These are phyloP conservation scores for Xylaria sp. DNA, from an alignment of 2,329 filamentous ascomycete species.

Conservation along the genomic window DNA sequence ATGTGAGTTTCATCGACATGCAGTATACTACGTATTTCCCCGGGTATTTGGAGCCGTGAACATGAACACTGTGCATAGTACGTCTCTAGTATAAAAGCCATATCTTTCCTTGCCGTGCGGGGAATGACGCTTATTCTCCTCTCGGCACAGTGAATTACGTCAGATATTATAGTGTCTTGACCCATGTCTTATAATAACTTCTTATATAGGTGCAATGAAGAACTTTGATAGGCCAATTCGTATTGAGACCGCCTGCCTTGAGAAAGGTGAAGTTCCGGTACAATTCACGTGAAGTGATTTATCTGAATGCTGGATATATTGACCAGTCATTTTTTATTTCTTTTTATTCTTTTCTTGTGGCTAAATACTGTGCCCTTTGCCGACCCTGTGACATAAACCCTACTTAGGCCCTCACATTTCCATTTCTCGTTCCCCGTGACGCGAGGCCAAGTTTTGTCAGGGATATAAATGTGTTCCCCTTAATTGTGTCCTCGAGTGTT, in stretches of 20 bases:
- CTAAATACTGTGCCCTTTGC: neutral
- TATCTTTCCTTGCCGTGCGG: neutral
- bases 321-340: neutral
- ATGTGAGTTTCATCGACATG: neutral
- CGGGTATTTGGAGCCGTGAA: neutral
- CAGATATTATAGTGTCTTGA: neutral
- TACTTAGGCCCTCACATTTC: neutral
- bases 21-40: neutral
- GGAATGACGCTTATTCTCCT: neutral
- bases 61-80: no score
- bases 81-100: no score
- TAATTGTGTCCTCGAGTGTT: neutral
- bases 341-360: neutral
- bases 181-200: neutral
- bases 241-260: no score
- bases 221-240: neutral
- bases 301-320: neutral
- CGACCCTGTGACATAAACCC: neutral
- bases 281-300: neutral
- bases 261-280: no score
- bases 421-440: neutral
- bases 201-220: neutral
- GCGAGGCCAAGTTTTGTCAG: neutral
- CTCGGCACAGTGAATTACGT: neutral
- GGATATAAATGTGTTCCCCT: neutral